phyloP scores from a whole-genome alignment of 1,284 basidiomycete species.

The Jaminaea rosea region DNA sequence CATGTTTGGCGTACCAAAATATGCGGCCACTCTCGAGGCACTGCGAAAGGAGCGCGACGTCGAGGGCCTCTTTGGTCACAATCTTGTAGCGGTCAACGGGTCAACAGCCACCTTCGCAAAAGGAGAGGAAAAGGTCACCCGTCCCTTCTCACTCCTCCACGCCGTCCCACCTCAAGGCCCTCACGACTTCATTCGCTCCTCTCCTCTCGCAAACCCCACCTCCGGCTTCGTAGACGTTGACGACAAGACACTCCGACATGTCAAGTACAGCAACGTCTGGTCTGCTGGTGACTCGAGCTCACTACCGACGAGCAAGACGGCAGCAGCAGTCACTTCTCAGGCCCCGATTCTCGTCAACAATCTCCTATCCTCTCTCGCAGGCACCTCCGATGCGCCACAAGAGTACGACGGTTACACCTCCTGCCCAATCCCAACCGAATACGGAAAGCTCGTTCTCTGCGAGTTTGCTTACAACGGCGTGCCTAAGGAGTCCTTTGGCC shows the following conservation, averaged over 20 bases:
- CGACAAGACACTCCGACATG: slow-evolving; percentile 69
- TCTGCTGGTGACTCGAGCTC: slow-evolving; percentile 81
- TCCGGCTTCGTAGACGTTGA: slow-evolving; percentile 64
- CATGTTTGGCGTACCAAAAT: slow-evolving; percentile 81
- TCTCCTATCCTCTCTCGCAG: slow-evolving; percentile 48
- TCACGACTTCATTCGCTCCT: slow-evolving; percentile 65
- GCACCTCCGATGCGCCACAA: slow-evolving; percentile 19
- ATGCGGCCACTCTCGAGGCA: slow-evolving; percentile 72
- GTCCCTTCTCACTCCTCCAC: slow-evolving; percentile 73
- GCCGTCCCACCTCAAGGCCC: slow-evolving; percentile 87
- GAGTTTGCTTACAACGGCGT: slow-evolving; percentile 74
- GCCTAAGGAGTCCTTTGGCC: slow-evolving; percentile 68
- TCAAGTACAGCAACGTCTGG: slow-evolving; percentile 74
- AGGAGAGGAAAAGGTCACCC: slow-evolving; percentile 52
- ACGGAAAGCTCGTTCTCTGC: slow-evolving; percentile 75
- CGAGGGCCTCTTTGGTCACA: slow-evolving; percentile 69
- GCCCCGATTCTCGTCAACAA: slow-evolving; percentile 89
- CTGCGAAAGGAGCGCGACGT: slow-evolving; percentile 72
- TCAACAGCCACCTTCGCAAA: slow-evolving; percentile 67
- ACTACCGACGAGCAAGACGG: slow-evolving; percentile 89
- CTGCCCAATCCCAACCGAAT: slow-evolving; percentile 58
- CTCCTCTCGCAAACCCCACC: slow-evolving; percentile 54
- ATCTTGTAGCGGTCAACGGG: slow-evolving; percentile 67
- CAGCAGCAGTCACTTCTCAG: slow-evolving; percentile 83
- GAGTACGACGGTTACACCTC: slow-evolving; percentile 46